Evolutionary conservation across 352 stramenopile genomes (phyloP).

Genomic region (Globisporangium splendens): DNA sequence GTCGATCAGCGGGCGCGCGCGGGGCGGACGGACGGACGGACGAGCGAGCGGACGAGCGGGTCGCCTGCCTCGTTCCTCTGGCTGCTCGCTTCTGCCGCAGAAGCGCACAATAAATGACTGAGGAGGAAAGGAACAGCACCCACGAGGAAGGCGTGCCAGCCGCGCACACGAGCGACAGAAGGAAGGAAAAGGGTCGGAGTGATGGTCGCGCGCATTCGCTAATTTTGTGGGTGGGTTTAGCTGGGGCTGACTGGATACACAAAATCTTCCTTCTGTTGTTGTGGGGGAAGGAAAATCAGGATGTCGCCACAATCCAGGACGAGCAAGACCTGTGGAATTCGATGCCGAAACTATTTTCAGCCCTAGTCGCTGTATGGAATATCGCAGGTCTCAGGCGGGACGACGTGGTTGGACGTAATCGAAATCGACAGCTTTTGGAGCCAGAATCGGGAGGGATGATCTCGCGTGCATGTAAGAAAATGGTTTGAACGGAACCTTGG

Average conservation of each 20-base stretch:
- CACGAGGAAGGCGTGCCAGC: no score
- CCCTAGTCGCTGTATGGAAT: background rate
- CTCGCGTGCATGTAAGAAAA: no score
- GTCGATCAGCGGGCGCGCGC: no score
- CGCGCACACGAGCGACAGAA: constrained; percentile 2
- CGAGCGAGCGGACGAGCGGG: background rate
- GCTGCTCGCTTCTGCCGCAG: constrained; percentile 1
- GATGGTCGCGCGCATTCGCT: constrained; percentile 2
- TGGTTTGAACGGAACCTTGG: background rate
- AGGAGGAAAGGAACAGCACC: no score
- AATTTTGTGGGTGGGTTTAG: constrained; percentile 1
- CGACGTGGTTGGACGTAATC: background rate
- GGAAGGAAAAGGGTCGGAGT: constrained; percentile 3
- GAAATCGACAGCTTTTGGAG: background rate
- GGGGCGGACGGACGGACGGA: background rate
- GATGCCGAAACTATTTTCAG: background rate
- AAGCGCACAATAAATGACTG: constrained; percentile 1
- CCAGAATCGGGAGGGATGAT: no score
- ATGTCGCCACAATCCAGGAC: background rate
- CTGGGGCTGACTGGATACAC: background rate
- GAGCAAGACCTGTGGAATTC: background rate
- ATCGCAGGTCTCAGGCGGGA: background rate
- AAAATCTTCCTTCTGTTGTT: no score
- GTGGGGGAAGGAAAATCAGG: constrained; percentile 4
- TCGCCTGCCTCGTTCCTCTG: background rate